Percentiles rank a stretch among this genome's conserved stretches.
These are phyloP conservation scores for Leccinum barrowsii DNA, from an alignment of 768 basidiomycete genomes.

Conservation along the genomic window DNA sequence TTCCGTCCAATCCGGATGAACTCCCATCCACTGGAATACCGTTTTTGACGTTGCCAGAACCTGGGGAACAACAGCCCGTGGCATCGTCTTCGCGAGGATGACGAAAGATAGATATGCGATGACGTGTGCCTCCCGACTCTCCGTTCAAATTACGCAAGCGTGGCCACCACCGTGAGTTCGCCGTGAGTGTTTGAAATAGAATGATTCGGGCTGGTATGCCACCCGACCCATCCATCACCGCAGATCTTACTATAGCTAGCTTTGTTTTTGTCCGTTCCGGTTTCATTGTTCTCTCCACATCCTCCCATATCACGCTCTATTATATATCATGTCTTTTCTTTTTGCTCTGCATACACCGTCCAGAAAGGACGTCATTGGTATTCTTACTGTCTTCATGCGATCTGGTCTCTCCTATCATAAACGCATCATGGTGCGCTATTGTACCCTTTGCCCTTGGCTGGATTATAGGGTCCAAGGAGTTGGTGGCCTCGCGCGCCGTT, in stretches of 20 bases:
- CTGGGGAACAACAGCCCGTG: slow-evolving; percentile 7
- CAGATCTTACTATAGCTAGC: not conserved
- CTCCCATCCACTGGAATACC: not conserved
- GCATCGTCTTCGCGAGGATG: slow-evolving; percentile 11
- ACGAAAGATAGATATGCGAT: not conserved
- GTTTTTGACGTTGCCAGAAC: not conserved
- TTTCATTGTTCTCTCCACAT: not conserved
- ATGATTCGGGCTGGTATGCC: not conserved
- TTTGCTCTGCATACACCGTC: not conserved
- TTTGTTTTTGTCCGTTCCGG: not conserved
- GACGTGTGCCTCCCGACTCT: not conserved
- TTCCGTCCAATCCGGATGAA: slow-evolving; percentile 2
- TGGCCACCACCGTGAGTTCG: not conserved
- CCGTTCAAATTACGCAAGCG: not conserved
- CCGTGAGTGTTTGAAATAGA: not conserved
- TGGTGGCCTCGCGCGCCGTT: not conserved
- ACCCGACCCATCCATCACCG: not conserved
- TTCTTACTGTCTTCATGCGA: not conserved
- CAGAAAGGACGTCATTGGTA: not conserved
- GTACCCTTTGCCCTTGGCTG: not conserved
- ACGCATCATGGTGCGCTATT: not conserved
- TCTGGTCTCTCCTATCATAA: not conserved
- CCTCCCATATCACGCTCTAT: not conserved
- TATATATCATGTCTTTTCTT: not conserved
- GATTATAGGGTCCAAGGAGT: not conserved